Percentiles rank a stretch among this genome's conserved stretches.
These are phyloP conservation scores for Dactylellina cionopaga DNA, from an alignment of 2,329 filamentous ascomycete species.

Conservation along the genomic window DNA sequence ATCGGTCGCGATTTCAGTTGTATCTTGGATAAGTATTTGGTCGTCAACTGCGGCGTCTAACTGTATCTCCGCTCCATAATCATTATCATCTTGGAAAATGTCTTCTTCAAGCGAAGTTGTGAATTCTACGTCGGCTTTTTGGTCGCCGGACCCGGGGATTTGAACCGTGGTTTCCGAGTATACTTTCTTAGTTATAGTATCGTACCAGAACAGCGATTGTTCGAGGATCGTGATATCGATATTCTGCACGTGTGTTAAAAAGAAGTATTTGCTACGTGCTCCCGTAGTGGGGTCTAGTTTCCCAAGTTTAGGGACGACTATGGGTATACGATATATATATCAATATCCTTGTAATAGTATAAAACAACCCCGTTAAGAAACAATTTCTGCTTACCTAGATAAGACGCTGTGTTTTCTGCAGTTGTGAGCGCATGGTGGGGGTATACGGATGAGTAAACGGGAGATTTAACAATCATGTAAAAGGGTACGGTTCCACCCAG, in stretches of 20 bases:
- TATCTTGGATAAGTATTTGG: too few species aligned
- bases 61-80: not conserved
- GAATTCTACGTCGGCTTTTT: not conserved
- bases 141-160: not conserved
- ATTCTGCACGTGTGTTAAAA: slow-evolving; percentile 5
- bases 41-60: too few species aligned
- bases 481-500: not conserved
- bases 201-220: slow-evolving; percentile 34
- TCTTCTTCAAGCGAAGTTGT: slow-evolving; percentile 26
- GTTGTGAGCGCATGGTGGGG: slow-evolving; percentile 1
- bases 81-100: not conserved
- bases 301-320: slow-evolving; percentile 20
- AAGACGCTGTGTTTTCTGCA: not conserved
- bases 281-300: not conserved
- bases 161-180: slow-evolving; percentile 13
- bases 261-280: slow-evolving; percentile 24
- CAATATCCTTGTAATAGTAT: not conserved
- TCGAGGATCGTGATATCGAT: not conserved
- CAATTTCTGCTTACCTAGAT: too few species aligned
- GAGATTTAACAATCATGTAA: slow-evolving; percentile 23
- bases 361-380: not conserved
- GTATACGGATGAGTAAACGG: slow-evolving; percentile 1
- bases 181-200: not conserved
- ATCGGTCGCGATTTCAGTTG: too few species aligned
- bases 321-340: not conserved